phyloP scores from a whole-genome alignment of 1,139 yeast genomes.

The Taphrina confusa region DNA sequence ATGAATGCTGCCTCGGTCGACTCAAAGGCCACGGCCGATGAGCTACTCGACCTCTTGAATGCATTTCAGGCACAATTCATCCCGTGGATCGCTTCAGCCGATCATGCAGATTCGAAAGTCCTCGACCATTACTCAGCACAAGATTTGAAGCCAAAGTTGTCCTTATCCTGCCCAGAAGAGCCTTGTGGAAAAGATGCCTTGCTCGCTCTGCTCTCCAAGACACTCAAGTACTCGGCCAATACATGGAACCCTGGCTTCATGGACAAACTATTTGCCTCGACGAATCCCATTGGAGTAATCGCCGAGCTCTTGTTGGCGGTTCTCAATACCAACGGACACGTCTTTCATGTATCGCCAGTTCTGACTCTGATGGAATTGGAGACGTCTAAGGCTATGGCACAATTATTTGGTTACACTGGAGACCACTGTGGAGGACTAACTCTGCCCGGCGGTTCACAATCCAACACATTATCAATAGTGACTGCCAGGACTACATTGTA shows the following conservation, averaged over 20 bases:
- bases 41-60: constrained; percentile 21
- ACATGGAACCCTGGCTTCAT: constrained; percentile 88
- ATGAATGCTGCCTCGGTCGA: constrained; percentile 21
- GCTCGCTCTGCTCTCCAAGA: constrained; percentile 56
- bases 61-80: constrained; percentile 20
- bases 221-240: constrained; percentile 68
- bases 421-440: constrained; percentile 75
- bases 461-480: constrained; percentile 76
- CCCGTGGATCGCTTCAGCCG: constrained; percentile 33
- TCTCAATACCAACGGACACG: constrained; percentile 76
- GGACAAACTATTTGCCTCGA: constrained; percentile 81
- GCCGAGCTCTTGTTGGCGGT: constrained; percentile 69
- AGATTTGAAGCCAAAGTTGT: constrained; percentile 13
- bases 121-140: constrained; percentile 29
- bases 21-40: constrained; percentile 11
- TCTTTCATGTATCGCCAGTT: constrained; percentile 69
- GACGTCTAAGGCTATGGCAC: constrained; percentile 69
- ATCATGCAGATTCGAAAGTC: constrained; percentile 16
- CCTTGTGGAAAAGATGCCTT: constrained; percentile 48
- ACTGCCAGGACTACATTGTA: constrained; percentile 67
- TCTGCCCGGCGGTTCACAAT: constrained; percentile 86
- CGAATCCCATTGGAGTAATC: constrained; percentile 79
- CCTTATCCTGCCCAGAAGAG: constrained; percentile 34
- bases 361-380: constrained; percentile 72
- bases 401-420: constrained; percentile 60